These are phyloP conservation scores for Penicillium sp. DNA, from an alignment of 2,329 filamentous ascomycete genomes.

Conservation along the genomic window DNA sequence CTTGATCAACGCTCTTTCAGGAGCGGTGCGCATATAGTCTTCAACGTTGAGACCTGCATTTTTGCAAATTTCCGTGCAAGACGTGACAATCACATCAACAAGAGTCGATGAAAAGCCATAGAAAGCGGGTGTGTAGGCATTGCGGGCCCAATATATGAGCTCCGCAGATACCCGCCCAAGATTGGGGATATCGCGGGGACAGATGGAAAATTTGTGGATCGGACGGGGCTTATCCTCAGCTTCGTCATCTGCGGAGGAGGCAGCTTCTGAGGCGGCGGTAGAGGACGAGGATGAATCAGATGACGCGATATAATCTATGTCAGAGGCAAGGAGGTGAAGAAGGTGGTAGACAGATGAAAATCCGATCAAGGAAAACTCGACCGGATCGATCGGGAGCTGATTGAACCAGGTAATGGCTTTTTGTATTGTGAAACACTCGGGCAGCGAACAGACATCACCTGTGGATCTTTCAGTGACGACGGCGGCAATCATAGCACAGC, in stretches of 20 bases:
- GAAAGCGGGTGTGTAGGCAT: slow-evolving; percentile 44
- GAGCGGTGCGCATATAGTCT: slow-evolving; percentile 28
- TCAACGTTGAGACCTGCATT: slow-evolving; percentile 36
- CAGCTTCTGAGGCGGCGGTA: slow-evolving; percentile 23
- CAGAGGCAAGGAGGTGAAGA: slow-evolving; percentile 40
- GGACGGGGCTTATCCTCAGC: slow-evolving; percentile 19
- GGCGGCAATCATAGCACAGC: slow-evolving; percentile 57
- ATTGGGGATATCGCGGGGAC: slow-evolving; percentile 30
- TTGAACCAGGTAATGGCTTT: slow-evolving; percentile 44
- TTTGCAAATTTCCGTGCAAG: slow-evolving; percentile 37
- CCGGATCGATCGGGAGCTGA: slow-evolving; percentile 41
- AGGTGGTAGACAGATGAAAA: slow-evolving; percentile 44
- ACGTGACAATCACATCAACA: slow-evolving; percentile 39
- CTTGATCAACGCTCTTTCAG: slow-evolving; percentile 23
- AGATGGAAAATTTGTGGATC: slow-evolving; percentile 13
- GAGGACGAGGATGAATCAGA: slow-evolving; percentile 34
- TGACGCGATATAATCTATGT: slow-evolving; percentile 39
- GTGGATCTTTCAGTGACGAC: slow-evolving; percentile 44
- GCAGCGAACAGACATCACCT: slow-evolving; percentile 31
- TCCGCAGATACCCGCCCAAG: slow-evolving; percentile 40
- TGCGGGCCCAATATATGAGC: slow-evolving; percentile 44
- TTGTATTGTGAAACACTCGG: slow-evolving; percentile 38
- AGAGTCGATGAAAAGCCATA: slow-evolving; percentile 40
- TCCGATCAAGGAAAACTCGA: slow-evolving; percentile 42
- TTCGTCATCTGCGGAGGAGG: slow-evolving; percentile 30